Evolutionary conservation across 1,284 basidiomycete species (phyloP), one percentile per base, ranked within the genome.

Genomic region (Ganoderma meredithae): DNA sequence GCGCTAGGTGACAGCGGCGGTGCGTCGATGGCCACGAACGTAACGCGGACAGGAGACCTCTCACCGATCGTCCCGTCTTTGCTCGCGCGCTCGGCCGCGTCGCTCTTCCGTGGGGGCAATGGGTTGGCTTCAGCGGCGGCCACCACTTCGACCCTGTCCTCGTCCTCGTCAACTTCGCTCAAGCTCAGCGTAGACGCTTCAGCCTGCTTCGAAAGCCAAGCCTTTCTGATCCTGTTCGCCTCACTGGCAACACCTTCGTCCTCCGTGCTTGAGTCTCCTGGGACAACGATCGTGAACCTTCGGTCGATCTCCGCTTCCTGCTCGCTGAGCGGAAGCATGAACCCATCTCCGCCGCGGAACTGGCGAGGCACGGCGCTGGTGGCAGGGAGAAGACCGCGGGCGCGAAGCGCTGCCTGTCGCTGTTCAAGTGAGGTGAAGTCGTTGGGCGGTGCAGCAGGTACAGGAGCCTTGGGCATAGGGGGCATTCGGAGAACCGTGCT

Each of bases 251-350:
- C 47, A 3, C 47, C 69, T 13, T 71, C 73, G 40, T 66, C 53
- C 41, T 68, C 69, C 8, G n/a, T 31, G 36, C 60, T 56, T 43
- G 44, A 60, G 31, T 43, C 55, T 22, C 69, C 66, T 6, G 72
- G 71, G n/a, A 74, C 63, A 44, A 77, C 67, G 3, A 75, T 72
- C 1, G 74, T 66, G 62, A 74, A 73, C 19, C 76, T 73, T 22
- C 73, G 63, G 70, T 81, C 78, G 58, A 74, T 72, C 55, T 76
- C 76, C 47, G 73, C 74, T 72, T 81, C 80, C 62, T 80, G 74
- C 68, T 79, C 75, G 61, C 79, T 79, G 17, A 81, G 71, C 19
- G 76, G 69, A 43, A 71, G 69, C 66, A 70, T 69, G 64, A 60
- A 75, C 25, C 73, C 73, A 44, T 77, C 69, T 47, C 68, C 67